These are phyloP conservation scores for Arctium lappa DNA, from an alignment of 129 eudicot genomes.

Conservation along the genomic window DNA sequence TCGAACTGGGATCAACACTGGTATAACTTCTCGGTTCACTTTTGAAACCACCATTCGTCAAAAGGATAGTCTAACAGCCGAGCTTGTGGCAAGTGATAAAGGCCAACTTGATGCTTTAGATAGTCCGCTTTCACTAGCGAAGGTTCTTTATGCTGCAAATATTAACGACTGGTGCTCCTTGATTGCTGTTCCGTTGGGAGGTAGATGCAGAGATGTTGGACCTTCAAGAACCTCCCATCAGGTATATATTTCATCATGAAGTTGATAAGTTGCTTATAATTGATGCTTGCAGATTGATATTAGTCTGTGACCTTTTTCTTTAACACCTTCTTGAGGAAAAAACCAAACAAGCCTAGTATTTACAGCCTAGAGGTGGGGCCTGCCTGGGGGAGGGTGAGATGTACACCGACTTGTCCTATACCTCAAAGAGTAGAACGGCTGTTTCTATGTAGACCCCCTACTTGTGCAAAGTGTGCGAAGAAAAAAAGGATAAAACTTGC, in stretches of 20 bases:
- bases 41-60: slow-evolving; percentile 68
- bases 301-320: background rate
- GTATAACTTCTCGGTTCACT: slow-evolving; percentile 54
- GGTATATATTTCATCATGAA: slow-evolving; percentile 14
- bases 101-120: slow-evolving; percentile 33
- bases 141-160: slow-evolving; percentile 64
- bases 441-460: no score
- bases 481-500: no score
- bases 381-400: no score
- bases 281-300: background rate
- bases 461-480: no score
- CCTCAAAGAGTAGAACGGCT: no score
- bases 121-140: slow-evolving; percentile 61
- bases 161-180: slow-evolving; percentile 73
- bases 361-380: no score
- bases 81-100: slow-evolving; percentile 48
- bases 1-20: slow-evolving; percentile 61
- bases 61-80: slow-evolving; percentile 63
- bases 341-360: no score
- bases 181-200: slow-evolving; percentile 79
- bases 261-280: background rate
- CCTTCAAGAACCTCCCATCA: slow-evolving; percentile 32
- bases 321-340: background rate
- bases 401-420: no score
- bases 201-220: slow-evolving; percentile 66